Evolutionary conservation across 441 rosid species (phyloP).

Genomic region (Syzygium syzygioides): DNA sequence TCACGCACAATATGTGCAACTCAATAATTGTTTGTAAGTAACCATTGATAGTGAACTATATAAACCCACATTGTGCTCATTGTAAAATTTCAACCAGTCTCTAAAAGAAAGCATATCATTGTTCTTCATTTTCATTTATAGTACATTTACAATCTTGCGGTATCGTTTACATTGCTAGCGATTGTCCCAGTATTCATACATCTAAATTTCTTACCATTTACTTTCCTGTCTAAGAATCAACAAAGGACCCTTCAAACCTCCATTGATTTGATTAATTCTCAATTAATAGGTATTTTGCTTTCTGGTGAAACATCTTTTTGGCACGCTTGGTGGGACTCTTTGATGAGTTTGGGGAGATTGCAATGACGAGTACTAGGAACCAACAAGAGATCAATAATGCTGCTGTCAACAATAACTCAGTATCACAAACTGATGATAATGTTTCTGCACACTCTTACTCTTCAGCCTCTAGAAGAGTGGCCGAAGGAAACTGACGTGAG

Average conservation of each 20-base stretch:
- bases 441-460: background rate
- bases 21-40: background rate
- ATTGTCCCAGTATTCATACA: background rate
- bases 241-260: background rate
- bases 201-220: background rate
- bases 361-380: background rate
- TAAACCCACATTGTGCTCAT: background rate
- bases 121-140: background rate
- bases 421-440: background rate
- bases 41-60: background rate
- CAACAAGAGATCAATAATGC: background rate
- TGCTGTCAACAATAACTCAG: background rate
- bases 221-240: background rate
- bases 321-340: background rate
- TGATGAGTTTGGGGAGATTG: background rate
- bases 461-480: background rate
- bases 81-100: background rate
- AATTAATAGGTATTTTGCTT: no score
- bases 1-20: background rate
- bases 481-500: background rate
- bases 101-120: background rate
- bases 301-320: background rate
- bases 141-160: background rate
- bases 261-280: background rate
- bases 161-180: background rate